Evolutionary conservation across 208 protist genomes (phyloP).

Genomic region (Novymonas esmeraldas): DNA sequence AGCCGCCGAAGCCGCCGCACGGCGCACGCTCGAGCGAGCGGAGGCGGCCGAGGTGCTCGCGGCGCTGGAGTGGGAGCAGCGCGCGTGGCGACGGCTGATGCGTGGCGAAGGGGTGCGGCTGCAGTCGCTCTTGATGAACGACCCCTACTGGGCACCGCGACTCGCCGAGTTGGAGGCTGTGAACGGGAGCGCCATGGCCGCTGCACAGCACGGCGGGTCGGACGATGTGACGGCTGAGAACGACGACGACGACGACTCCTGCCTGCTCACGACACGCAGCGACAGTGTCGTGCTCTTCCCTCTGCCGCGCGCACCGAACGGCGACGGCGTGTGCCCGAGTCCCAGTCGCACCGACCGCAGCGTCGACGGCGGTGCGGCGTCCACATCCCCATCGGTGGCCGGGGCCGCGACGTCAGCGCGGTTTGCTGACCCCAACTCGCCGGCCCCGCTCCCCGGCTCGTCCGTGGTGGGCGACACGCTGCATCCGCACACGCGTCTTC

Average conservation of each 20-base stretch:
- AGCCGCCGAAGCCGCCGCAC: conserved; percentile 4
- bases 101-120: conserved; percentile 24
- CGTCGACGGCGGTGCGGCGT: not conserved
- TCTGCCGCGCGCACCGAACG: not conserved
- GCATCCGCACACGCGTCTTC: no score
- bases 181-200: conserved; percentile 15
- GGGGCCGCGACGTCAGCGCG: not conserved
- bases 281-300: conserved; percentile 29
- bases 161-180: conserved; percentile 26
- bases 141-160: conserved; percentile 32
- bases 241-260: conserved; percentile 10
- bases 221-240: conserved; percentile 1
- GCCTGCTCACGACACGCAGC: conserved; percentile 19
- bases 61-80: conserved; percentile 23
- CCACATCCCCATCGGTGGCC: not conserved
- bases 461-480: no score
- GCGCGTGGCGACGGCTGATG: conserved; percentile 24
- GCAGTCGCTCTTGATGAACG: conserved; percentile 26
- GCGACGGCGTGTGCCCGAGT: not conserved
- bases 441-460: no score
- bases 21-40: conserved; percentile 6
- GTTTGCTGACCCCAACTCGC: not conserved
- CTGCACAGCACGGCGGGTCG: not conserved
- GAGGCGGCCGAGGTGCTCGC: conserved; percentile 24
- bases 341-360: not conserved